phyloP scores from a whole-genome alignment of 1,284 basidiomycete species.

The Ustilago curta region DNA sequence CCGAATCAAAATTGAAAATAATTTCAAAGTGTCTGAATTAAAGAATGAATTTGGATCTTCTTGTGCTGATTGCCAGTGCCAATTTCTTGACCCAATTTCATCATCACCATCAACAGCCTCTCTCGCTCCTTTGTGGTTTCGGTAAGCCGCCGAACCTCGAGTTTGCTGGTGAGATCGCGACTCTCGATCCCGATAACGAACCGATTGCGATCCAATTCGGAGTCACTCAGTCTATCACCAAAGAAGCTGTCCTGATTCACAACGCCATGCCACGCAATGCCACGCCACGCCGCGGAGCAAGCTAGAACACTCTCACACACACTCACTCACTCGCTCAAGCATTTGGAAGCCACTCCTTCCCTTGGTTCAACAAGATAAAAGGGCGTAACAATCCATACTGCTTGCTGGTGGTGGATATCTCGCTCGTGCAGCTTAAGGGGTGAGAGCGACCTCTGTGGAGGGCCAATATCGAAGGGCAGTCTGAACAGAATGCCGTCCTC shows the following conservation, averaged over 20 bases:
- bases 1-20: neutral
- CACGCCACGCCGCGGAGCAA: neutral
- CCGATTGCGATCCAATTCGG: constrained; percentile 1
- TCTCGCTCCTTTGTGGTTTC: neutral
- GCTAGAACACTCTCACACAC: too few species aligned
- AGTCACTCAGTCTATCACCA: constrained; percentile 1
- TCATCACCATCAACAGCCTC: neutral
- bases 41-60: constrained; percentile 4
- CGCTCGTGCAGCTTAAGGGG: neutral
- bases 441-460: neutral
- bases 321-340: too few species aligned
- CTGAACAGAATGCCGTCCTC: too few species aligned
- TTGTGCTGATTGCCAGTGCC: neutral
- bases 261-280: constrained; percentile 1
- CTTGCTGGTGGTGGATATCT: too few species aligned
- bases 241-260: neutral
- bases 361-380: too few species aligned
- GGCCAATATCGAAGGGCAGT: neutral
- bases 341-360: too few species aligned
- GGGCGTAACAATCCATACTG: too few species aligned
- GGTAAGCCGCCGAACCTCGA: constrained; percentile 5
- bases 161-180: neutral
- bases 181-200: constrained; percentile 3
- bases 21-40: too few species aligned
- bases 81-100: neutral